Conservation (phyloP, 768 basidiomycete species). For the Roridomyces roridus region DNA sequence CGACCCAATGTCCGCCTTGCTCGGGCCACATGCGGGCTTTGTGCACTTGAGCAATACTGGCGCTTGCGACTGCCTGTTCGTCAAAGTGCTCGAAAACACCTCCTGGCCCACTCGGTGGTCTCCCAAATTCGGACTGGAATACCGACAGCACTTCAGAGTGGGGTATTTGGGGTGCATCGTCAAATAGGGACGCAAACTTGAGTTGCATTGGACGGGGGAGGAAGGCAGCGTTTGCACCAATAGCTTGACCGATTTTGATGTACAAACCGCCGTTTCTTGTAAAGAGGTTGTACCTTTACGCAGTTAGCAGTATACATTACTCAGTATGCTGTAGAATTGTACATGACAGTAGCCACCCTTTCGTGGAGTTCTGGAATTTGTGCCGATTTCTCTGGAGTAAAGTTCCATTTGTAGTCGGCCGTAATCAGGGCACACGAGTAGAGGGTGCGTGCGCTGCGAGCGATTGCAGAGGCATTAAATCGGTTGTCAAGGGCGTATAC, state of each 20-base stretch:
- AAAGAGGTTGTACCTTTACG: too few species aligned
- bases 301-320: too few species aligned
- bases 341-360: slow-evolving; percentile 81
- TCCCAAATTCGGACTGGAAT: slow-evolving; percentile 71
- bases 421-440: slow-evolving; percentile 73
- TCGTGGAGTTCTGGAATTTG: slow-evolving; percentile 83
- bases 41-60: slow-evolving; percentile 94
- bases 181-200: slow-evolving; percentile 85
- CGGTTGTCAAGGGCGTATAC: slow-evolving; percentile 53
- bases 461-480: slow-evolving; percentile 64
- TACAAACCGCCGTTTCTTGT: slow-evolving; percentile 86
- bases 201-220: slow-evolving; percentile 84
- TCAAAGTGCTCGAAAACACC: slow-evolving; percentile 85
- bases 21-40: slow-evolving; percentile 65
- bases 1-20: slow-evolving; percentile 70
- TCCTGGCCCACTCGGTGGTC: slow-evolving; percentile 65
- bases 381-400: slow-evolving; percentile 72
- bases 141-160: slow-evolving; percentile 72
- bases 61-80: slow-evolving; percentile 78
- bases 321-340: too few species aligned
- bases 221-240: slow-evolving; percentile 85
- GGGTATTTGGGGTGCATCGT: slow-evolving; percentile 86
- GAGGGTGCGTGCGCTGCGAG: slow-evolving; percentile 59
- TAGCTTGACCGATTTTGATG: slow-evolving; percentile 83
- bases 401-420: slow-evolving; percentile 88